Base-by-base conservation (phyloP, 2,329 filamentous ascomycete species). In the Xylariaceae sp. region DNA sequence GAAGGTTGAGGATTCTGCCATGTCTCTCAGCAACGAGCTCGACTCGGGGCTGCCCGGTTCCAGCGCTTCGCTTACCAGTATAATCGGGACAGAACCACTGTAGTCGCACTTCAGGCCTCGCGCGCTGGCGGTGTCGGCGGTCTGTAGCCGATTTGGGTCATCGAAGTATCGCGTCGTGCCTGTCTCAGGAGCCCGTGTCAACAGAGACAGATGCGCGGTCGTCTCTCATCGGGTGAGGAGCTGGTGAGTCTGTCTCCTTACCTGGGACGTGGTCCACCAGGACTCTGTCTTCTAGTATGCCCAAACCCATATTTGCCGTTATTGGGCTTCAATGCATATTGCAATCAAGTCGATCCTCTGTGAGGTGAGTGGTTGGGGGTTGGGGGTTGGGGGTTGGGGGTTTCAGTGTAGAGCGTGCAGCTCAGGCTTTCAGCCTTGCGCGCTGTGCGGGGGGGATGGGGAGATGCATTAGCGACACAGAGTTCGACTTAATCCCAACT, bases 1-100 rank as follows among this genome's bases (percentile, higher is more conserved):
- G 87, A 92, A 2, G 93, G 93, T 67, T 97, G 93, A 4, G 93
- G 93, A 4, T 80, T 75, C 76, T 80, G 23, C n/a, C 7, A n/a
- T 21, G 18, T 41, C 15, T 42, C 21, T 58, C 23, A 58, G 56
- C 15, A 39, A 47, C 40, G 42, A 24, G 21, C 7, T 37, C 23
- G 4, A 35, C 4, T 3, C 11, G n/a, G 15, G 11, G 13, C 26
- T 23, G 21, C n/a, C 20, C 26, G 6, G n/a, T 13, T 21, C 23
- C 18, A 1, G 40, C 9, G 32, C 16, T 40, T 16, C 21, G 29
- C 71, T 62, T 68, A 95, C 88, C 26, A 97, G 83, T 63, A 97
- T 89, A 64, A 93, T 88, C 44, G 86, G 84, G 15, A 80, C 72
- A 15, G 79, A 76, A 27, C 89, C 87, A 58, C 79, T 86, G 46